phyloP scores from a whole-genome alignment of 225 moss, liverwort and hornwort genomes.

The Rhytidiadelphus loreus region DNA sequence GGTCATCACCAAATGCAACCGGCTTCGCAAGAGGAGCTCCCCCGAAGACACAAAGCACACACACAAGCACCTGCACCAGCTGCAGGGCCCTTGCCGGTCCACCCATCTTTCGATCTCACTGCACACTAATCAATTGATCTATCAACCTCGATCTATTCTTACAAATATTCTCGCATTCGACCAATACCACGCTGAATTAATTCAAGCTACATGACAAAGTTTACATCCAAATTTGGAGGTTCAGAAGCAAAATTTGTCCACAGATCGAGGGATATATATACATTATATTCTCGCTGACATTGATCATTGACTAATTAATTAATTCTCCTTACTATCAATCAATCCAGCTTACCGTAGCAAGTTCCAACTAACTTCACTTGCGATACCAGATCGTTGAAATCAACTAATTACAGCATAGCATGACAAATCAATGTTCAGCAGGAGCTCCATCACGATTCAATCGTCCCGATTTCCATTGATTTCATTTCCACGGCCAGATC shows the following conservation, averaged over 20 bases:
- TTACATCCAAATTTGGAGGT: background rate
- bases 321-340: background rate
- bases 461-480: background rate
- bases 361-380: background rate
- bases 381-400: background rate
- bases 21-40: background rate
- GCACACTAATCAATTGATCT: background rate
- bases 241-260: background rate
- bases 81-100: background rate
- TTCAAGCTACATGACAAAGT: background rate
- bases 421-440: background rate
- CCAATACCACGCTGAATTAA: background rate
- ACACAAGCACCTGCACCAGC: background rate
- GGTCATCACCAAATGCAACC: background rate
- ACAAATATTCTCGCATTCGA: too few relatives aligned
- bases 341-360: background rate
- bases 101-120: conserved; percentile 1
- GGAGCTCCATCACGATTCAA: background rate
- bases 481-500: background rate
- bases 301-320: too few relatives aligned
- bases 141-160: too few relatives aligned
- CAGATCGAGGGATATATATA: too few relatives aligned
- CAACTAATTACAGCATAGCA: background rate
- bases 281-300: background rate
- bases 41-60: background rate